Evolutionary conservation across 345 rosid species (phyloP), one percentile per base, ranked within the genome.

Genomic region (Bretschneidera sinensis): DNA sequence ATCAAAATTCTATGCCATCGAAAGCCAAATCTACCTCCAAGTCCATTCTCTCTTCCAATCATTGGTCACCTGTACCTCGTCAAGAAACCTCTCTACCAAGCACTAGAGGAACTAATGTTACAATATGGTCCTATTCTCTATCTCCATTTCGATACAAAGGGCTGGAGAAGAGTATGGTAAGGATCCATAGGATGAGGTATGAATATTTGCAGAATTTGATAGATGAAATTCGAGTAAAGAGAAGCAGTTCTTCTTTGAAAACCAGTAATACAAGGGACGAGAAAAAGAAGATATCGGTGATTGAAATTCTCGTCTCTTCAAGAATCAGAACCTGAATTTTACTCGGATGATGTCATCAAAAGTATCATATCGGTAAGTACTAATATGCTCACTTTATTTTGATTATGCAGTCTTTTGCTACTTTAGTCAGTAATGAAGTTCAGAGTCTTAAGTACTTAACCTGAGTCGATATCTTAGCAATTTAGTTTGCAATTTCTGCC

Each of bases 281-380:
- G n/a, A 21, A 33, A 65, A 73, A 57, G 59, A 59, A 57, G 18
- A 50, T 5, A 20, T 57, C 85, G 0, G 24, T 83, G 47, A 64
- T 67, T 2, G 84, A 78, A 63, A 73, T 57, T 35, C 76, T 81
- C 16, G 61, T 60, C 54, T 21, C 67, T 81, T 33, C 83, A 81
- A 63, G 79, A 81, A 39, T 61, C 76, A 21, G 88, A 86, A 23
- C 88, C 88, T 17, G 75, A 72, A 31, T 70, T 70, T 24, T 83
- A 69, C 57, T 49, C 85, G 0, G 75, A 81, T 47, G 69, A 71
- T 43, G 71, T 81, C 57, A 71, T 83, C 66, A 86, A 83, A 57
- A 63, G 82, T 57, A 54, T 74, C 18, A 33, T 69, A 5, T 6
- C 75, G 75, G 85, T 81, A 67, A 65, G 64, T 11, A 22, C 3